Evolutionary conservation across 768 basidiomycete species (phyloP), one percentile per base, ranked within the genome.

Genomic region (Leccinum incarnatum): DNA sequence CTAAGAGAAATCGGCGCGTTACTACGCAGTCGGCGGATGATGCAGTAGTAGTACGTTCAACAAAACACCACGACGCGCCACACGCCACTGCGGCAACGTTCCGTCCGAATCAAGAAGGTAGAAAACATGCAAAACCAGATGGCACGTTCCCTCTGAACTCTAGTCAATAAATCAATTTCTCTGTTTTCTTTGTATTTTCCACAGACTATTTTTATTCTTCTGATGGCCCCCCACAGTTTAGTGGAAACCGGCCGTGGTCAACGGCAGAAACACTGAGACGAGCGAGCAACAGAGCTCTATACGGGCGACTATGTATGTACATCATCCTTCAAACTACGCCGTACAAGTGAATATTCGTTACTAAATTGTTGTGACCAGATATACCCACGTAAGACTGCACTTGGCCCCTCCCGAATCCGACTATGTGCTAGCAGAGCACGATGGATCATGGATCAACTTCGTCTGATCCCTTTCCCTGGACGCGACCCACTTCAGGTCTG

Each of bases 401-500:
- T 52, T 53, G 19, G 10, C 34, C 19, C 15, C 17, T 36, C 51
- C 45, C 9, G 27, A 9, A 23, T 25, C 42, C 10, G 8, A 32
- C 29, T 55, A 52, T 29, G 11, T 42, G 17, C 34, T 37, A 1
- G 15, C 17, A 17, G 12, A 36, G 42, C 29, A 42, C 7, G 47
- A 14, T 8, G 34, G 17, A 25, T 32, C 36, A 12, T 5, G 25
- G 17, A 25, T 14, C 47, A 5, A 46, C 54, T 29, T 53, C 50
- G 29, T 60, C 52, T 2, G 2, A 14, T 12, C 61, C 58, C 53
- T 67, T 73, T 5, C 60, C 57, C 36, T 62, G 70, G 4, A 73
- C 61, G n/a, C 78, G 76, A 15, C 75, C 75, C 21, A 65, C 63
- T 27, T 68, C 73, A 25, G 63, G 62, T 37, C 69, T 65, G 27